These are phyloP conservation scores for Allantophomopsis lycopodina DNA, from an alignment of 2,329 filamentous ascomycete genomes.

Conservation along the genomic window DNA sequence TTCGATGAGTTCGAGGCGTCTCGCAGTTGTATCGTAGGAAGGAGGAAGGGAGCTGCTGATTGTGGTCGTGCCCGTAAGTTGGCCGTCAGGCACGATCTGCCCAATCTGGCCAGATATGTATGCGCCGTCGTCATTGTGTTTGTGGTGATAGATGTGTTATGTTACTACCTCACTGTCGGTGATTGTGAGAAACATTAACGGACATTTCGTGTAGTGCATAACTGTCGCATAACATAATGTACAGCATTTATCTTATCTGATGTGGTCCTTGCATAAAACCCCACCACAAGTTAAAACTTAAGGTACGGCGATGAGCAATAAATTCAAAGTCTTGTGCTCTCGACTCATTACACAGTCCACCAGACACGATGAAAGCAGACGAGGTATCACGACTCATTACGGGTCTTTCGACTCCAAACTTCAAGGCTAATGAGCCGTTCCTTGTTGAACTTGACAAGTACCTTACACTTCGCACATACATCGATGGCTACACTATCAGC, in stretches of 20 bases:
- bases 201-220: not conserved
- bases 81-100: constrained; percentile 12
- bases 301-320: not conserved
- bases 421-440: constrained; percentile 67
- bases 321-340: not conserved
- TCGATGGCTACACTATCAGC: constrained; percentile 67
- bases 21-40: constrained; percentile 1
- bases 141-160: not conserved
- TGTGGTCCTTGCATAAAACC: not conserved
- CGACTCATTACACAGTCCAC: too few relatives aligned
- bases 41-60: constrained; percentile 1
- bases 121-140: constrained; percentile 14
- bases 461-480: constrained; percentile 73
- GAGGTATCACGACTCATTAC: constrained; percentile 13
- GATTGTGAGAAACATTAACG: not conserved
- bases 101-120: constrained; percentile 18
- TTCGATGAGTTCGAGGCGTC: constrained; percentile 1
- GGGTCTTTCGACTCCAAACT: constrained; percentile 48
- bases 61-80: constrained; percentile 3
- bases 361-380: too few relatives aligned
- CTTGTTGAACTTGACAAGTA: constrained; percentile 74
- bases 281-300: not conserved
- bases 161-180: not conserved
- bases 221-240: not conserved
- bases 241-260: not conserved